Percentiles rank a stretch among this genome's conserved stretches.
Evolutionary conservation across 1,284 basidiomycete genomes (phyloP).

Genomic region (Trichosporon asahii): DNA sequence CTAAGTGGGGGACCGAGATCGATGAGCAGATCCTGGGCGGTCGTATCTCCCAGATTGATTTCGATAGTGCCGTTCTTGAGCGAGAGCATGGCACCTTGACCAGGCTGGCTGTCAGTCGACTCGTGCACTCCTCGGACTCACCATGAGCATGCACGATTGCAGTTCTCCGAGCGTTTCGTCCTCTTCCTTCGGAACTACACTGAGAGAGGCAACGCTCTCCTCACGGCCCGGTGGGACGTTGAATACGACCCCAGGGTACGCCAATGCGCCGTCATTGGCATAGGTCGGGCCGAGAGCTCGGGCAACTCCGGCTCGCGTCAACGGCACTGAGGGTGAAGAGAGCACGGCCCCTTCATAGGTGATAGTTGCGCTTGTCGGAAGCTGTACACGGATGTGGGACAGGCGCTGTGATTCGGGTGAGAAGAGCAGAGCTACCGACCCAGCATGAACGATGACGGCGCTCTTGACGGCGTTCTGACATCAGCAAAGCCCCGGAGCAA

Average conservation of each 20-base stretch:
- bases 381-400: slow-evolving; percentile 61
- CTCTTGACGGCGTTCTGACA: slow-evolving; percentile 57
- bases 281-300: slow-evolving; percentile 80
- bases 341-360: slow-evolving; percentile 67
- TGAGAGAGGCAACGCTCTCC: slow-evolving; percentile 33
- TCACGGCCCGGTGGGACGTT: slow-evolving; percentile 57
- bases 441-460: slow-evolving; percentile 70
- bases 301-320: slow-evolving; percentile 66
- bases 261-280: slow-evolving; percentile 48
- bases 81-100: slow-evolving; percentile 65
- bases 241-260: slow-evolving; percentile 75
- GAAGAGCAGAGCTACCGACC: slow-evolving; percentile 73
- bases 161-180: slow-evolving; percentile 35
- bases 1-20: slow-evolving; percentile 75
- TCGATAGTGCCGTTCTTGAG: slow-evolving; percentile 51
- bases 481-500: neutral
- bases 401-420: slow-evolving; percentile 65
- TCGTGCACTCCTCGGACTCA: slow-evolving; percentile 13
- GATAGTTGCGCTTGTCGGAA: slow-evolving; percentile 54
- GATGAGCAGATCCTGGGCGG: slow-evolving; percentile 71
- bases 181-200: slow-evolving; percentile 41
- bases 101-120: slow-evolving; percentile 56
- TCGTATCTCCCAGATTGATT: slow-evolving; percentile 71
- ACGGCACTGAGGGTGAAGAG: slow-evolving; percentile 56
- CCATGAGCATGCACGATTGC: slow-evolving; percentile 25